Conservation (phyloP, 306 rosid genomes). For the Comarum palustre region DNA sequence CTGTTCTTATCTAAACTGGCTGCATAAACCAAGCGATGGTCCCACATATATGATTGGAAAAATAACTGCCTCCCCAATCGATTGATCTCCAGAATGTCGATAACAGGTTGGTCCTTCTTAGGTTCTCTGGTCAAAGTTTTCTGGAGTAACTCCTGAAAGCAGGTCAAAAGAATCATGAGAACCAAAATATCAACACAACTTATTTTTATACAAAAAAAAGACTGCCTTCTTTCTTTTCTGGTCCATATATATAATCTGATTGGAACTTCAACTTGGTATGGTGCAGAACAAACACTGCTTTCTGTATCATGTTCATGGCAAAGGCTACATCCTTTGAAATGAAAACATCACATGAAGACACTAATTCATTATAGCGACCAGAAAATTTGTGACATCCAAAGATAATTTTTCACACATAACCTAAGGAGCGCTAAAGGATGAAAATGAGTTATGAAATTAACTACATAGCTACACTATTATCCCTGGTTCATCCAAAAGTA, state of each 20-base stretch:
- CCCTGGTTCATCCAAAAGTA: constrained; percentile 9
- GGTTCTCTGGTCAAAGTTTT: constrained; percentile 52
- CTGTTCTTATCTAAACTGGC: constrained; percentile 37
- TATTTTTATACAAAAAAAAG: background rate
- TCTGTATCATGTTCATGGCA: background rate
- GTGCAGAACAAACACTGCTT: background rate
- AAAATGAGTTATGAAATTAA: background rate
- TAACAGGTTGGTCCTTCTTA: constrained; percentile 53
- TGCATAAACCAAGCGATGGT: constrained; percentile 59
- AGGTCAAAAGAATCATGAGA: constrained; percentile 26
- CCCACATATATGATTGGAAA: constrained; percentile 87
- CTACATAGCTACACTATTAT: background rate
- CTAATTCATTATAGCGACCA: background rate
- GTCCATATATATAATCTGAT: background rate
- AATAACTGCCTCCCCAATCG: constrained; percentile 72
- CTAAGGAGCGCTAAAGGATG: background rate
- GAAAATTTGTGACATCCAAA: constrained; percentile 6
- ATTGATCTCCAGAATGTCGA: constrained; percentile 83
- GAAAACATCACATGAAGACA: background rate
- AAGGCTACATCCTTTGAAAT: background rate
- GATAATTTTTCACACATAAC: background rate
- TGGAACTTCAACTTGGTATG: background rate
- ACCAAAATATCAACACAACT: constrained; percentile 5
- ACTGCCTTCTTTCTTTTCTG: background rate
- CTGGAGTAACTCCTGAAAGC: constrained; percentile 58